These are phyloP conservation scores for Pythium guiyangense DNA, from an alignment of 352 stramenopile species.

Conservation along the genomic window DNA sequence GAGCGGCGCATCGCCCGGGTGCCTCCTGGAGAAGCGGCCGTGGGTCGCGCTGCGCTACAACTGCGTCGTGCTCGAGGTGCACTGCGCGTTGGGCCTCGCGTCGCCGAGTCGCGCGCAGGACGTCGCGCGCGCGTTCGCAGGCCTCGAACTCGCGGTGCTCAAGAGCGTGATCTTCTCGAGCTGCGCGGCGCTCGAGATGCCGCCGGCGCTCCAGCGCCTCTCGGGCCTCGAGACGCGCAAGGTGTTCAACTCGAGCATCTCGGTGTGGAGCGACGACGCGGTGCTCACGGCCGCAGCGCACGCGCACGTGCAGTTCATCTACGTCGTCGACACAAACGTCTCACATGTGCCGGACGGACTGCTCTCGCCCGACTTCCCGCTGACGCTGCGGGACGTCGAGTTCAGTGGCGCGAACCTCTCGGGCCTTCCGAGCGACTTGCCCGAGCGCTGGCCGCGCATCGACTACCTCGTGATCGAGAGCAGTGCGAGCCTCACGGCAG, in stretches of 20 bases:
- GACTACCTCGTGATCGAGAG: constrained; percentile 12
- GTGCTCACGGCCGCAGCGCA: neutral
- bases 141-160: neutral
- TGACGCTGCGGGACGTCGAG: constrained; percentile 2
- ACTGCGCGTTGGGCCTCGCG: neutral
- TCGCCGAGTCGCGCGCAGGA: neutral
- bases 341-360: neutral
- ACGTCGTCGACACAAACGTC: constrained; percentile 5
- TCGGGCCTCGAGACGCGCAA: constrained; percentile 4
- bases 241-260: constrained; percentile 6
- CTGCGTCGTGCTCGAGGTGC: constrained; percentile 9
- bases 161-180: constrained; percentile 10
- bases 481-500: neutral
- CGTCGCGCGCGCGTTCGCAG: neutral
- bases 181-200: constrained; percentile 5
- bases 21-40: constrained; percentile 5
- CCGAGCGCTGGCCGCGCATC: constrained; percentile 3
- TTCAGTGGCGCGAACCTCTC: constrained; percentile 6
- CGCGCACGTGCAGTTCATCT: constrained; percentile 1
- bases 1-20: neutral
- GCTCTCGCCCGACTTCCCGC: constrained; percentile 7
- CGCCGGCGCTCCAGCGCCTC: neutral
- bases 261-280: neutral
- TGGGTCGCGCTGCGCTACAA: constrained; percentile 3
- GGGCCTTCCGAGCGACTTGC: neutral